phyloP scores from a whole-genome alignment of 331 rosid genomes.

The Acacia pycnantha region DNA sequence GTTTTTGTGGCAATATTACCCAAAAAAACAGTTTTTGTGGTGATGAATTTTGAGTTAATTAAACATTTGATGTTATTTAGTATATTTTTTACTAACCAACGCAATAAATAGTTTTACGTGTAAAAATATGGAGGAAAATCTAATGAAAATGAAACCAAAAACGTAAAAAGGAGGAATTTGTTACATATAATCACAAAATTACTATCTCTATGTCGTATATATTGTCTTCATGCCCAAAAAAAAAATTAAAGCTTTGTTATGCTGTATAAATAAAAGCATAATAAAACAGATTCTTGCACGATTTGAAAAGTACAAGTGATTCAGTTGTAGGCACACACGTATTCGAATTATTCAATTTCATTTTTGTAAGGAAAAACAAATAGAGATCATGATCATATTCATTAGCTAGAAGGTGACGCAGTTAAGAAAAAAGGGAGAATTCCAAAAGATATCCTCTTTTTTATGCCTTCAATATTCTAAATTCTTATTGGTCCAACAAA shows the following conservation, averaged over 20 bases:
- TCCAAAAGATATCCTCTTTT: constrained; percentile 12
- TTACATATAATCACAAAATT: background rate
- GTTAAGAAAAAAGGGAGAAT: background rate
- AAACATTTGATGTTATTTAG: background rate
- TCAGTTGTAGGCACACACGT: background rate
- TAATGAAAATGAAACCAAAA: background rate
- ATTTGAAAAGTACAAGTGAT: background rate
- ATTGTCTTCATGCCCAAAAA: background rate
- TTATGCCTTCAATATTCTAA: constrained; percentile 19
- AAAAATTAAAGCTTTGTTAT: background rate
- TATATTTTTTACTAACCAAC: no score
- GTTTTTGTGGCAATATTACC: background rate
- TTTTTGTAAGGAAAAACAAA: background rate
- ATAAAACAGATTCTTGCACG: background rate
- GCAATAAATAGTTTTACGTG: background rate
- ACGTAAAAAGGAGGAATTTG: background rate
- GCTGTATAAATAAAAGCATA: background rate
- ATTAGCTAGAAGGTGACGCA: background rate
- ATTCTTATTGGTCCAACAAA: background rate
- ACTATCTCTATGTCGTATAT: background rate
- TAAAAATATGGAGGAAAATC: background rate
- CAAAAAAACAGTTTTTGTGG: background rate
- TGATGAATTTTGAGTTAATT: background rate
- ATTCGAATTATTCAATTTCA: background rate
- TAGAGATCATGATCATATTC: background rate